These are phyloP conservation scores for Sphaerostilbella broomeana DNA, from an alignment of 2,329 filamentous ascomycete species.

Conservation along the genomic window DNA sequence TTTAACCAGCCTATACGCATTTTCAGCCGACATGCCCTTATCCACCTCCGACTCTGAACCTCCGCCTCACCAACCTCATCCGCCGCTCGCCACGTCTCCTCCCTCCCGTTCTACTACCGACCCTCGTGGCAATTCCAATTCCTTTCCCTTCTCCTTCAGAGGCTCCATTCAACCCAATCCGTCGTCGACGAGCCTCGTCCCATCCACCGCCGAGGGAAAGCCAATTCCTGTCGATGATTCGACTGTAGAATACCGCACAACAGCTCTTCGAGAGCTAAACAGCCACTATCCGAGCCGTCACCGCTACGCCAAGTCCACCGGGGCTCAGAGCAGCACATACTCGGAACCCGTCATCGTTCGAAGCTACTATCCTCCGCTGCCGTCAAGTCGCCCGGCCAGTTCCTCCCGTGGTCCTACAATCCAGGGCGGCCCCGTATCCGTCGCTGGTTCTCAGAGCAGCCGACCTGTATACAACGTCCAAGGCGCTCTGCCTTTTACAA, in stretches of 20 bases:
- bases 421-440: slow-evolving; percentile 22
- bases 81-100: slow-evolving; percentile 17
- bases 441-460: slow-evolving; percentile 22
- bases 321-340: slow-evolving; percentile 51
- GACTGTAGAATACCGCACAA: slow-evolving; percentile 51
- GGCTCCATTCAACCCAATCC: slow-evolving; percentile 42
- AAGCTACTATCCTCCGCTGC: slow-evolving; percentile 49
- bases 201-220: slow-evolving; percentile 49
- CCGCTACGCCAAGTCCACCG: slow-evolving; percentile 50
- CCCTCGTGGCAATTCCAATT: slow-evolving; percentile 27
- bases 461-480: slow-evolving; percentile 24
- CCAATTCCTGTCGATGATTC: slow-evolving; percentile 51
- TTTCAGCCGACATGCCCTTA: slow-evolving; percentile 11
- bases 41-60: slow-evolving; percentile 9
- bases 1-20: slow-evolving; percentile 9
- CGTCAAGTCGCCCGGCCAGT: slow-evolving; percentile 25
- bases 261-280: slow-evolving; percentile 54
- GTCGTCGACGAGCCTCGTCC: slow-evolving; percentile 47
- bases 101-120: slow-evolving; percentile 21
- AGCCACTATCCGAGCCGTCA: slow-evolving; percentile 50
- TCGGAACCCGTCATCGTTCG: slow-evolving; percentile 61
- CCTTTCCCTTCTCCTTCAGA: slow-evolving; percentile 43
- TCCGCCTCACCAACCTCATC: slow-evolving; percentile 18
- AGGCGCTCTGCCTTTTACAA: slow-evolving; percentile 29
- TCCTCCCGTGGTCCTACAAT: slow-evolving; percentile 25